A percentile compares a stretch with the other conserved stretches of the same genome.
phyloP scores from a whole-genome alignment of 139 green algal species.

The Micromonas pusilla region DNA sequence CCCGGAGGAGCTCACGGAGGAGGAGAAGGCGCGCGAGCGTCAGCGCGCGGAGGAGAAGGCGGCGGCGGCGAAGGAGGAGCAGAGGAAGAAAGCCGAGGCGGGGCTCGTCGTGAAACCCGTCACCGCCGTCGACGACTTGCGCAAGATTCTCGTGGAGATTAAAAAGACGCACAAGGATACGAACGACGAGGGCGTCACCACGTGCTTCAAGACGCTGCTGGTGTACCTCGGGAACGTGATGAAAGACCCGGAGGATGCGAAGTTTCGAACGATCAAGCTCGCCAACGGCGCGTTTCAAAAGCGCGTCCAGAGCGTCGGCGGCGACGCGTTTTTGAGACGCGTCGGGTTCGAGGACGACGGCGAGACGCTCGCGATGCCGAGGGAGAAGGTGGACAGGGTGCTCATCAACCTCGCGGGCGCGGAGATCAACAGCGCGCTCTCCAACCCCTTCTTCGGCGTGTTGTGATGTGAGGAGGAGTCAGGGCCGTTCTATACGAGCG shows the following conservation, averaged over 20 bases:
- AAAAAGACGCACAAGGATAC: constrained; percentile 60
- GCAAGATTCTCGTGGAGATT: constrained; percentile 64
- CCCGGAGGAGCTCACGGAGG: constrained; percentile 76
- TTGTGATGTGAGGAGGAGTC: constrained; percentile 49
- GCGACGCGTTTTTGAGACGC: constrained; percentile 66
- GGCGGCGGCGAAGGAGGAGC: constrained; percentile 19
- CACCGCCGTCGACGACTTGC: constrained; percentile 39
- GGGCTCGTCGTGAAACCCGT: constrained; percentile 59
- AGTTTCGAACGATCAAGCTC: constrained; percentile 75
- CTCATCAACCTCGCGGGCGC: constrained; percentile 61
- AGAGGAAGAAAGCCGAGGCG: constrained; percentile 25
- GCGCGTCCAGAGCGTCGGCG: constrained; percentile 51
- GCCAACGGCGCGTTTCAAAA: constrained; percentile 76
- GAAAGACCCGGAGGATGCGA: constrained; percentile 67
- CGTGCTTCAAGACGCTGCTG: constrained; percentile 54
- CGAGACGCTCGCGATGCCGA: constrained; percentile 46
- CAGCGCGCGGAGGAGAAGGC: constrained; percentile 41
- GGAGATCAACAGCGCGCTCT: constrained; percentile 68
- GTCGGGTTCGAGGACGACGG: constrained; percentile 63
- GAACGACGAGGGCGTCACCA: not conserved
- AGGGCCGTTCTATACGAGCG: too few relatives aligned
- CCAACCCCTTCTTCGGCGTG: constrained; percentile 87
- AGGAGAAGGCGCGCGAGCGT: constrained; percentile 66
- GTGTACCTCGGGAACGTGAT: constrained; percentile 83
- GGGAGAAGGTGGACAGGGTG: constrained; percentile 47